phyloP scores from a whole-genome alignment of 768 basidiomycete species.

The Pleurotus tuoliensis region DNA sequence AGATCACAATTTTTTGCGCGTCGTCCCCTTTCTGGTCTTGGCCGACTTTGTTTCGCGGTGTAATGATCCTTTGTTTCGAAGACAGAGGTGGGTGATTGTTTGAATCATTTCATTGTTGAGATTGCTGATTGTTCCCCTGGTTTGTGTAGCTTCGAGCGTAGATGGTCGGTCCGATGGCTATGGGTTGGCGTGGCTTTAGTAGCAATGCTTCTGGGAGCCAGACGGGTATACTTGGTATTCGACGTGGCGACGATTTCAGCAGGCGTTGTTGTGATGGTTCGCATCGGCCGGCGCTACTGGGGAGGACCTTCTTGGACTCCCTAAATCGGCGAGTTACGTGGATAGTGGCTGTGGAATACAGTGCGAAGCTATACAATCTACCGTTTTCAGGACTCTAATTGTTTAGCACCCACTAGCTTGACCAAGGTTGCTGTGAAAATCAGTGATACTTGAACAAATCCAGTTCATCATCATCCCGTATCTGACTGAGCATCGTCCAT shows the following conservation, averaged over 20 bases:
- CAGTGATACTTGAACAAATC: too few species aligned
- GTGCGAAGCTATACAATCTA: too few species aligned
- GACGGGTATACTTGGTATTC: conserved; percentile 62
- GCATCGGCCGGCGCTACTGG: conserved; percentile 50
- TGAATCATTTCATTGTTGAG: conserved; percentile 3
- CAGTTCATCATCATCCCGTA: too few species aligned
- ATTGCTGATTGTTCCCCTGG: background rate
- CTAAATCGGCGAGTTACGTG: too few species aligned
- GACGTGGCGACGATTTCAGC: conserved; percentile 51
- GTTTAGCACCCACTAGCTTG: too few species aligned
- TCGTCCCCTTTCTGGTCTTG: conserved; percentile 59
- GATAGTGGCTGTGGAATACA: too few species aligned
- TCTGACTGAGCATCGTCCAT: too few species aligned
- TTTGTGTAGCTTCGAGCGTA: conserved; percentile 32
- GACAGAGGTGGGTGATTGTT: conserved; percentile 32
- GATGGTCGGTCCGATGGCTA: conserved; percentile 47
- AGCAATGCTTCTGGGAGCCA: conserved; percentile 67
- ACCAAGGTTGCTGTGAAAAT: too few species aligned
- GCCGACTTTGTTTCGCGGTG: conserved; percentile 59
- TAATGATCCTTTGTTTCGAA: conserved; percentile 35
- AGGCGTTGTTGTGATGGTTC: conserved; percentile 38
- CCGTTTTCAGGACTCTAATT: too few species aligned
- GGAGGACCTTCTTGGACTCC: conserved; percentile 33
- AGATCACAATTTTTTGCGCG: conserved; percentile 70
- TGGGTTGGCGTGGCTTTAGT: conserved; percentile 44